These are phyloP conservation scores for Trichoderma brevicompactum DNA, from an alignment of 2,329 filamentous ascomycete genomes.

Conservation along the genomic window DNA sequence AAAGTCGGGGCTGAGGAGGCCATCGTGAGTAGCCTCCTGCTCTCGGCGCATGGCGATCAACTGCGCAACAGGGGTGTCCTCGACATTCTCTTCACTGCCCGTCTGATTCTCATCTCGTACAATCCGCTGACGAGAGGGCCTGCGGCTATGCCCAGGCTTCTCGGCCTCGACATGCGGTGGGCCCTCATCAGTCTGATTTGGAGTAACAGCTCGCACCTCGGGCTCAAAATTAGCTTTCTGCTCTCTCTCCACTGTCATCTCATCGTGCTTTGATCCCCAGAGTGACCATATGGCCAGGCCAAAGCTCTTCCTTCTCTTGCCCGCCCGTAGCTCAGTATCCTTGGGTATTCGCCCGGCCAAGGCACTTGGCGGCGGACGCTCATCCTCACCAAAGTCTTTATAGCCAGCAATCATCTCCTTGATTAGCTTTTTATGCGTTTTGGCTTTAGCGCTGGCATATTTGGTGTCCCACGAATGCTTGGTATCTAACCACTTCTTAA, in stretches of 20 bases:
- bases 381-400: conserved; percentile 69
- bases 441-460: conserved; percentile 70
- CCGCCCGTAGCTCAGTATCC: conserved; percentile 46
- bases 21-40: conserved; percentile 45
- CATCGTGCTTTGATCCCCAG: conserved; percentile 89
- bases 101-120: conserved; percentile 59
- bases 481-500: conserved; percentile 81
- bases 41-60: conserved; percentile 50
- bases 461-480: conserved; percentile 74
- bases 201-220: conserved; percentile 41
- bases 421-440: conserved; percentile 73
- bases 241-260: conserved; percentile 68
- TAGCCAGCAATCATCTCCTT: conserved; percentile 75
- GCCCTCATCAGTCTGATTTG: conserved; percentile 50
- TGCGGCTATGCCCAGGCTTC: conserved; percentile 40
- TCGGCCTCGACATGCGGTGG: conserved; percentile 48
- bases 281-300: conserved; percentile 82
- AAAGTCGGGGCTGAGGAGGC: conserved; percentile 50
- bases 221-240: conserved; percentile 52
- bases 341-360: conserved; percentile 70
- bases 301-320: conserved; percentile 68
- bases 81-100: conserved; percentile 39
- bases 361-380: conserved; percentile 81
- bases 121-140: conserved; percentile 49
- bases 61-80: conserved; percentile 50